Conservation (phyloP, 352 stramenopile genomes). For the Pythium utonaiense region DNA sequence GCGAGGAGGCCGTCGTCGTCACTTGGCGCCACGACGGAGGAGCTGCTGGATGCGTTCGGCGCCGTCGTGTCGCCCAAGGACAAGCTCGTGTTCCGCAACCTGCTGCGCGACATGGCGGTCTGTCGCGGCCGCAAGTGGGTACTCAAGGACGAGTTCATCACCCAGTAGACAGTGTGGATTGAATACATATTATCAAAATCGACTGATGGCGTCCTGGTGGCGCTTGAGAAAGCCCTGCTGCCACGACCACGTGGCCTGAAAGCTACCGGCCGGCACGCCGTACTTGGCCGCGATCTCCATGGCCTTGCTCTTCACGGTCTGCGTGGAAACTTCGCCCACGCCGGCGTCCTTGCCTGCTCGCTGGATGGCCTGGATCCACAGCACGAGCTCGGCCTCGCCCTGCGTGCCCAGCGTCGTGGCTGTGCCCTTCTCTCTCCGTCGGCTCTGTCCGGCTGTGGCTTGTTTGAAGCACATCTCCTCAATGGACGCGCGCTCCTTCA, state of each 20-base stretch:
- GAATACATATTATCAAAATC: constrained; percentile 12
- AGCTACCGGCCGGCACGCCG: constrained; percentile 30
- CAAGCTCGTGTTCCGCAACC: constrained; percentile 84
- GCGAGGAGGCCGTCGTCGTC: constrained; percentile 14
- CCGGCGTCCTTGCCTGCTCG: constrained; percentile 1
- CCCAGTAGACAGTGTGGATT: neutral
- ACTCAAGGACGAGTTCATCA: constrained; percentile 59
- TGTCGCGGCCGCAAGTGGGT: constrained; percentile 67
- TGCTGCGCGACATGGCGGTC: constrained; percentile 80
- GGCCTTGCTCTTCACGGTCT: constrained; percentile 30
- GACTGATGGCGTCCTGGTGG: constrained; percentile 26
- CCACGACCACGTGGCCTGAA: constrained; percentile 47
- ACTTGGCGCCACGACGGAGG: constrained; percentile 81
- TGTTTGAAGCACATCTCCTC: constrained; percentile 41
- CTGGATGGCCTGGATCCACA: constrained; percentile 28
- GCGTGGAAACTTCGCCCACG: constrained; percentile 16
- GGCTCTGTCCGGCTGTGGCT: constrained; percentile 30
- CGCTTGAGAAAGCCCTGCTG: constrained; percentile 40
- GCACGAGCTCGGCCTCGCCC: constrained; percentile 33
- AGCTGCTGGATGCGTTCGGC: constrained; percentile 87
- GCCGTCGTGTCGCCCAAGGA: constrained; percentile 81
- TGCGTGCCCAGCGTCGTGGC: constrained; percentile 30
- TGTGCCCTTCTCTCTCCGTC: constrained; percentile 32
- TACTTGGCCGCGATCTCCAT: constrained; percentile 36
- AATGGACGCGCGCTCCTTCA: constrained; percentile 32